phyloP scores from a whole-genome alignment of 257 asterid species.

The Jasminum sambac region DNA sequence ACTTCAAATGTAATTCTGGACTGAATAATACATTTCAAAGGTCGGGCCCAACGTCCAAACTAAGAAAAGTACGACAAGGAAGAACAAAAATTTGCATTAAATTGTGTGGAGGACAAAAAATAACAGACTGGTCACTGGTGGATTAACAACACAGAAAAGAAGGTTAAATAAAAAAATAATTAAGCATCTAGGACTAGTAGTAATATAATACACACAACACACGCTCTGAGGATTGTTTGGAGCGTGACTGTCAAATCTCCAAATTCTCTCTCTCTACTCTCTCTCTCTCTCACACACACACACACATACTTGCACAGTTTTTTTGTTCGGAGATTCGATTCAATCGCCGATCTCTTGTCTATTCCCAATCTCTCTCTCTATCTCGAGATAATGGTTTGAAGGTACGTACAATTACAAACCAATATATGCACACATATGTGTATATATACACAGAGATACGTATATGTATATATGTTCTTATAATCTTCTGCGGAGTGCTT shows the following conservation, averaged over 20 bases:
- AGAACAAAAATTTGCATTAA: background rate
- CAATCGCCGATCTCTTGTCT: constrained; percentile 24
- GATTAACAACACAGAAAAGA: background rate
- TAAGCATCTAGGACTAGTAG: too few species aligned
- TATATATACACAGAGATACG: too few species aligned
- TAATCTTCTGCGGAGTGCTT: background rate
- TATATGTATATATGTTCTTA: background rate
- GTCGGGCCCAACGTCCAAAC: background rate
- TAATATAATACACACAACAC: background rate
- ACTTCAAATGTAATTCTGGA: too few species aligned
- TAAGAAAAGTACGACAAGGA: background rate
- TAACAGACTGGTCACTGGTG: background rate
- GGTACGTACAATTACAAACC: constrained; percentile 24
- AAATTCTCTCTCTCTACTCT: constrained; percentile 5
- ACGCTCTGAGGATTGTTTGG: background rate
- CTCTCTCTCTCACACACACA: background rate
- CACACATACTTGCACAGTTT: background rate
- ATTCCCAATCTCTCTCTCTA: constrained; percentile 22
- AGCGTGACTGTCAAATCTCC: constrained; percentile 26
- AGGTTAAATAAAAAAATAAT: background rate
- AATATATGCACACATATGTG: background rate
- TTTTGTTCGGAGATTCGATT: constrained; percentile 21
- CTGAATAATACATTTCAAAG: too few species aligned
- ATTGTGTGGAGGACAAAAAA: background rate
- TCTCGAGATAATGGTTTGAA: constrained; percentile 36